Evolutionary conservation across 768 basidiomycete species (phyloP).

Genomic region (Suillus cothurnatus): DNA sequence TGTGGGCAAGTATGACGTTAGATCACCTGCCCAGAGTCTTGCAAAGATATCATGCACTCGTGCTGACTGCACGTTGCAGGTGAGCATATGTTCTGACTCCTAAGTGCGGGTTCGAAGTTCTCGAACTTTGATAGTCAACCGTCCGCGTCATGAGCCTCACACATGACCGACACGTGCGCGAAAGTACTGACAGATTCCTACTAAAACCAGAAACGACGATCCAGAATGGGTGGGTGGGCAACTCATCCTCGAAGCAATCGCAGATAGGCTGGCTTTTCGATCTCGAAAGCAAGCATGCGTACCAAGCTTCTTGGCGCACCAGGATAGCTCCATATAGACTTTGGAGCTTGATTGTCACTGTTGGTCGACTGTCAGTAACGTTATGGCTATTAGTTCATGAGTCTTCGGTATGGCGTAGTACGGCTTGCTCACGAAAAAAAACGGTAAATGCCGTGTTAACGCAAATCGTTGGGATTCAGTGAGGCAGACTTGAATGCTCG

Average conservation of each 20-base stretch:
- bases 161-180: background rate
- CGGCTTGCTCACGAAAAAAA: background rate
- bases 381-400: background rate
- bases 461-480: background rate
- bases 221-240: background rate
- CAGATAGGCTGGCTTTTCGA: background rate
- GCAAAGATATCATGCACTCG: background rate
- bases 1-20: background rate
- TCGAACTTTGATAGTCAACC: background rate
- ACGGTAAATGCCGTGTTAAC: background rate
- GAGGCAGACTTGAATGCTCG: background rate
- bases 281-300: background rate
- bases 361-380: background rate
- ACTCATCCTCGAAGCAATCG: background rate
- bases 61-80: background rate
- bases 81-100: background rate
- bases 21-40: background rate
- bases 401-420: background rate
- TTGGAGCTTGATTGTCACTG: background rate
- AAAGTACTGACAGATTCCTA: background rate
- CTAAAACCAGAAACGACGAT: background rate
- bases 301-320: background rate
- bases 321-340: background rate
- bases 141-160: background rate
- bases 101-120: background rate